Percentiles rank a stretch among this genome's conserved stretches.
These are phyloP conservation scores for Austroboletus festivus DNA, from an alignment of 768 basidiomycete genomes.

Conservation along the genomic window DNA sequence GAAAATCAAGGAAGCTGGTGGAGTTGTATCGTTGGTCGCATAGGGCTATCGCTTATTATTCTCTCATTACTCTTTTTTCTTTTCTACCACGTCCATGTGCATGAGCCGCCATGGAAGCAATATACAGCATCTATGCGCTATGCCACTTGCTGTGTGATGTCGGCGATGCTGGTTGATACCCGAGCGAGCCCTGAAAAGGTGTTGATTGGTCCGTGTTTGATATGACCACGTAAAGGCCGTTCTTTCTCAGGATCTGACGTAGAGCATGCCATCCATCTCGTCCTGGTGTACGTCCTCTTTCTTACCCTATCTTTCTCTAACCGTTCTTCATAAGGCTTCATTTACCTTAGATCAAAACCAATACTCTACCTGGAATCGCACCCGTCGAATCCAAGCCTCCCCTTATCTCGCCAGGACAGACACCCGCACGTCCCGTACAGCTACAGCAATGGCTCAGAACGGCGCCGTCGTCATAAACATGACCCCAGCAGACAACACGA, in stretches of 20 bases:
- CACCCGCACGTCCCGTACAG: conserved; percentile 44
- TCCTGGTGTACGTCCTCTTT: conserved; percentile 37
- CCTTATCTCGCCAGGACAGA: conserved; percentile 52
- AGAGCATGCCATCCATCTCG: conserved; percentile 32
- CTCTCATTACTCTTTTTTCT: conserved; percentile 15
- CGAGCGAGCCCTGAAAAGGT: too few relatives aligned
- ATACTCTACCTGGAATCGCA: conserved; percentile 58
- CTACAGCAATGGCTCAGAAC: conserved; percentile 48
- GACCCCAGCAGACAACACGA: conserved; percentile 10
- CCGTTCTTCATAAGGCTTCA: not conserved
- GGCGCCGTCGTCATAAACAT: conserved; percentile 29
- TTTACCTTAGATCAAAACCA: conserved; percentile 42
- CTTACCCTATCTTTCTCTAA: not conserved
- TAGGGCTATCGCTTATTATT: conserved; percentile 41
- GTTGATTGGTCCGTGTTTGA: not conserved
- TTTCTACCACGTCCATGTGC: conserved; percentile 1
- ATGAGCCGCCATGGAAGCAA: not conserved
- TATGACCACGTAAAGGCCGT: not conserved
- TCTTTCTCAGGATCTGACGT: conserved; percentile 2
- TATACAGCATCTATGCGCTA: conserved; percentile 1
- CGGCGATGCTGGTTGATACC: too few relatives aligned
- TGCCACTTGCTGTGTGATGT: not conserved
- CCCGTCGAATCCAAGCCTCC: conserved; percentile 48
- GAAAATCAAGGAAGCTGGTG: conserved; percentile 92
- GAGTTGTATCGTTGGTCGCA: conserved; percentile 90